Base-by-base conservation (phyloP, 202 grass and related monocot genomes). In the Carex arenaria region DNA sequence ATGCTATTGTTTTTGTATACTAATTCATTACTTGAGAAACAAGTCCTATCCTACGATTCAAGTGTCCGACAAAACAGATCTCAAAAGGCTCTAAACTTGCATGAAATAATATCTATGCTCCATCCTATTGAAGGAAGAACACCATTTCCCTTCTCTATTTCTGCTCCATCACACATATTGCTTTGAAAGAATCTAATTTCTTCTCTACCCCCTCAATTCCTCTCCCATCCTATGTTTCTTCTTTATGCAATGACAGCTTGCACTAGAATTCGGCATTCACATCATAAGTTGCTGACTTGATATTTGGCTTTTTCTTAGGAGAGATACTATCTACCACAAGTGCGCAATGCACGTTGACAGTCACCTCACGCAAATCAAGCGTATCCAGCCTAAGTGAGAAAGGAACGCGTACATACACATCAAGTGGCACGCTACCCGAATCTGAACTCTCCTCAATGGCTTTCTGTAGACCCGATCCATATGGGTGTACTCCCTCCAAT, bases 301-400 rank as follows among this genome's bases (percentile, higher is more conserved):
- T 97, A 62, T 22, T 85, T 14, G 86, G 84, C 59, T 94, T 88
- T 72, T 88, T 93, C 80, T 88, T 87, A 12, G 94, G 94, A 26
- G 92, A 93, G 15, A 97, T 12, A 81, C 87, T 93, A 75, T 97
- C 89, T 52, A 97, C 84, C 60, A 97, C 90, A 61, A 97, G 88
- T 10, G 87, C 87, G 53, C 88, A 90, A 31, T 89, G 89, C n/a
- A 94, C 69, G 61, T 90, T 94, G 6, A 93, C 87, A 57, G n/a
- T 88, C 15, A 97, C 65, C 80, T 88, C 14, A 2, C 53, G 53
- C 42, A 88, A n/a, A 38, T 91, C 69, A 47, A 80, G 0, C 2
- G 2, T 31, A 0, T 79, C 84, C 20, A 94, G 1, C 12, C 30
- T 75, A 11, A 97, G 85, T 72, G 71, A 23, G 20, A 97, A 74